Base-by-base conservation (phyloP, 768 basidiomycete species). In the Podaxis sp. region DNA sequence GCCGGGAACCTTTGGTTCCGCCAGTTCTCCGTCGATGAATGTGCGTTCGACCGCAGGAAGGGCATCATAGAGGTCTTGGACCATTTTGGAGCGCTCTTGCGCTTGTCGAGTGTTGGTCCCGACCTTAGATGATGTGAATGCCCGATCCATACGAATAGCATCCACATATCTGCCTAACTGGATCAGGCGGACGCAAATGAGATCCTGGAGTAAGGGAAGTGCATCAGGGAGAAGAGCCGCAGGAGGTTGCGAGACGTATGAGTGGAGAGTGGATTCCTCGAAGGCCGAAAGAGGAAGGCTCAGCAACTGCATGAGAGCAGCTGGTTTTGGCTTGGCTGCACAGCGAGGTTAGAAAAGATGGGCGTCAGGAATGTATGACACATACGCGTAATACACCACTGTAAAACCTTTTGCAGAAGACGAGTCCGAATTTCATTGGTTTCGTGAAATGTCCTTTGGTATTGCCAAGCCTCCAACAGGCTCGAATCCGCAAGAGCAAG, bases 171-270 rank as follows among this genome's bases (percentile, higher is more conserved):
- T 81, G 3, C 90, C 91, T 2, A 77, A 80, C 67, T 91, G 87
- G 36, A 93, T 82, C 7, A 93, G 81, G 9, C 92, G 87, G 14
- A 89, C 83, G 62, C 88, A 90, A 28, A 90, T 78, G n/a, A 93
- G 79, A 63, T 93, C 89, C 69, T 91, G 91, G 0, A 93, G 70
- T 13, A 83, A 75, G 4, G 85, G 78, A 25, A 87, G 69, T 1
- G 84, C 81, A 1, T 78, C 65, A 6, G 78, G 63, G 0, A 85
- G 74, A 9, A 87, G 71, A 0, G 74, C 62, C 4, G 73, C 61
- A 2, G 88, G 81, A 2, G 86, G 83, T 13, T 83, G 76, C 9
- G 86, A 76, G 4, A 87, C 88, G 63, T 84, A 85, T 0, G 73
- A 61, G 50, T 86, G 81, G 5, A 93, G 69, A 18, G 82, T 70